phyloP scores from a whole-genome alignment of 257 asterid species.

The Cynanchum wilfordii region DNA sequence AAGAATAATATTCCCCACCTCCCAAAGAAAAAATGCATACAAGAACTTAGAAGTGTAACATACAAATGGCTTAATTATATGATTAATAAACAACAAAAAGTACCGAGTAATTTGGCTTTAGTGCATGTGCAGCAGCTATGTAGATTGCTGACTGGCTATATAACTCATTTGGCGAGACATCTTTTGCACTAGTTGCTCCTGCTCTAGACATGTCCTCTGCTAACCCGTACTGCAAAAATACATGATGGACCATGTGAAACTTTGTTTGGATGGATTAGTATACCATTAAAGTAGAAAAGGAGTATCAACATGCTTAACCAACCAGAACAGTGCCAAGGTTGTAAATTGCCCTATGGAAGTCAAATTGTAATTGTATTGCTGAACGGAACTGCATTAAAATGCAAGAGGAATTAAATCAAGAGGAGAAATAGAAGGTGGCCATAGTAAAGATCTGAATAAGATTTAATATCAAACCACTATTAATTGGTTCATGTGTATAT shows the following conservation, averaged over 20 bases:
- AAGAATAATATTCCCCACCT: background rate
- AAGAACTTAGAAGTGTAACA: background rate
- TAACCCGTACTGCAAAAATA: constrained; percentile 77
- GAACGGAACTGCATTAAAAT: constrained; percentile 79
- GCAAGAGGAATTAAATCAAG: constrained; percentile 15
- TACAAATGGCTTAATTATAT: background rate
- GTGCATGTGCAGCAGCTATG: constrained; percentile 98
- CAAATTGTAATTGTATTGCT: constrained; percentile 93
- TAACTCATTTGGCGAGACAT: constrained; percentile 79
- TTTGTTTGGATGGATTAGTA: background rate
- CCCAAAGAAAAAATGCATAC: background rate
- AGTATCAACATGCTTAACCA: constrained; percentile 26
- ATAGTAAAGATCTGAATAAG: background rate
- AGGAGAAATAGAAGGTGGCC: background rate
- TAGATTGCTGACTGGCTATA: constrained; percentile 95
- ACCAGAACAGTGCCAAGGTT: constrained; percentile 99
- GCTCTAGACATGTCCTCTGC: constrained; percentile 97
- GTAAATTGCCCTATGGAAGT: constrained; percentile 98
- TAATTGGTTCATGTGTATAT: background rate
- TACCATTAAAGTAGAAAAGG: background rate
- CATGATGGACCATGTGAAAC: constrained; percentile 13
- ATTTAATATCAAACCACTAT: background rate
- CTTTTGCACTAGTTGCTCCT: constrained; percentile 61
- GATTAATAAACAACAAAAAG: constrained; percentile 21
- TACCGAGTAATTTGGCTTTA: constrained; percentile 93